Base-by-base conservation (phyloP, 192 early-diverging fungal genomes). In the Umbelopsis sp. region DNA sequence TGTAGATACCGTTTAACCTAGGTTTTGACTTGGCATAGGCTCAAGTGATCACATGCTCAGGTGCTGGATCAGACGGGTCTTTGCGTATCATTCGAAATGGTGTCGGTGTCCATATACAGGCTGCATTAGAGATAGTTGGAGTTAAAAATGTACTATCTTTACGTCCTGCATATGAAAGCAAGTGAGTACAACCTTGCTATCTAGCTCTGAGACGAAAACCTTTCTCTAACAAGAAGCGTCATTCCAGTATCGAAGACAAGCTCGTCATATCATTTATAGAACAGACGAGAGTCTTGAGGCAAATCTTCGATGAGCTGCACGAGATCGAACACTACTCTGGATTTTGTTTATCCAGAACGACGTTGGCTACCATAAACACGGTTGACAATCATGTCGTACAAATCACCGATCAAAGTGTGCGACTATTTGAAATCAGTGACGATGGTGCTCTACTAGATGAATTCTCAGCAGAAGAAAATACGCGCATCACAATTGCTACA, bases 31-130 rank as follows among this genome's bases (percentile, higher is more conserved):
- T 29, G 12, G 21, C 54, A 7, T 78, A 90, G 80, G 86, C 87
- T 24, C 89, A 95, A 79, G 81, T 97, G 6, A 91, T 99, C 7
- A 89, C 96, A 12, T 96, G 95, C 73, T 93, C 91, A 1, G 96
- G 96, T 3, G 84, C 80, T 8, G 84, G 79, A 65, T 89, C 87
- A 65, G 87, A 88, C 71, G 92, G 95, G 1, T 87, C 89, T 0
- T 77, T 99, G 29, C 82, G 95, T 20, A 85, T 97, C 25, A 91
- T 99, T 50, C 84, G 94, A 45, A 95, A 95, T 78, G 97, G 97
- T 11, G 89, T 99, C 24, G 96, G 95, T 3, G 87, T 99, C n/a
- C 87, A 90, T 38, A 85, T 86, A 26, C 72, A 90, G n/a, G 91
- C 86, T 0, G 74, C 80, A 0, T 53, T 93, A 34, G 85, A 87